These are phyloP conservation scores for Aspergillus alliaceus DNA, from an alignment of 2,329 filamentous ascomycete species.

Conservation along the genomic window DNA sequence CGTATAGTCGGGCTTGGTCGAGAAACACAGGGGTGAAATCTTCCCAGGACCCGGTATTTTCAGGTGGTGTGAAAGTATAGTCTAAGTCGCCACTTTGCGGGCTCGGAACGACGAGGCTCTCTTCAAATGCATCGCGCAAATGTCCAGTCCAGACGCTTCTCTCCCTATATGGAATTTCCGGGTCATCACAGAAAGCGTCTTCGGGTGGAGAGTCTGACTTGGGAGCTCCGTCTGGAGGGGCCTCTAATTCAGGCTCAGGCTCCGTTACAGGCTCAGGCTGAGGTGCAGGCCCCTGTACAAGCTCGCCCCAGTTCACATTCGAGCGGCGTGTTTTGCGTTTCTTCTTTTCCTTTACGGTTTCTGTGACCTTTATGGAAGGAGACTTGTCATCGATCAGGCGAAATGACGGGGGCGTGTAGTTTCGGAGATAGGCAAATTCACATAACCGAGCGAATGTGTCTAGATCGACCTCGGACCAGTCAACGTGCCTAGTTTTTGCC, in stretches of 20 bases:
- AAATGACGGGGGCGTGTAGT: constrained; percentile 29
- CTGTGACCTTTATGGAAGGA: background rate
- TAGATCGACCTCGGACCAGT: constrained; percentile 34
- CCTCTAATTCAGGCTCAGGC: constrained; percentile 1
- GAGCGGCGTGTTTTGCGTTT: background rate
- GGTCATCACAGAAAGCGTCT: background rate
- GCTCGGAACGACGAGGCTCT: background rate
- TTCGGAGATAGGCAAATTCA: constrained; percentile 38
- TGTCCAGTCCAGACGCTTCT: constrained; percentile 9
- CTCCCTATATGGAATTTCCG: constrained; percentile 2
- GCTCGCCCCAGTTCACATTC: too few relatives aligned
- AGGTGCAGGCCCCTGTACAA: too few relatives aligned
- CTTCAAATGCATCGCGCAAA: constrained; percentile 6
- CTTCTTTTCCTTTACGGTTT: background rate
- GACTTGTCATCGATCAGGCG: background rate
- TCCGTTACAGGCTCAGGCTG: constrained; percentile 2
- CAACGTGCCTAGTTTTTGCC: constrained; percentile 11
- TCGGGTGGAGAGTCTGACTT: too few relatives aligned
- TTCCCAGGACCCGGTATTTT: constrained; percentile 16
- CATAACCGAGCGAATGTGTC: constrained; percentile 37
- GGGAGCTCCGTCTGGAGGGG: background rate
- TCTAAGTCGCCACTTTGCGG: background rate
- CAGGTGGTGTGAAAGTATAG: constrained; percentile 8
- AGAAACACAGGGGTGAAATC: constrained; percentile 39
- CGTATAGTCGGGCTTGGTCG: constrained; percentile 41